Evolutionary conservation across 805 yeast species (phyloP).

Genomic region (Barnettozyma vustinii): DNA sequence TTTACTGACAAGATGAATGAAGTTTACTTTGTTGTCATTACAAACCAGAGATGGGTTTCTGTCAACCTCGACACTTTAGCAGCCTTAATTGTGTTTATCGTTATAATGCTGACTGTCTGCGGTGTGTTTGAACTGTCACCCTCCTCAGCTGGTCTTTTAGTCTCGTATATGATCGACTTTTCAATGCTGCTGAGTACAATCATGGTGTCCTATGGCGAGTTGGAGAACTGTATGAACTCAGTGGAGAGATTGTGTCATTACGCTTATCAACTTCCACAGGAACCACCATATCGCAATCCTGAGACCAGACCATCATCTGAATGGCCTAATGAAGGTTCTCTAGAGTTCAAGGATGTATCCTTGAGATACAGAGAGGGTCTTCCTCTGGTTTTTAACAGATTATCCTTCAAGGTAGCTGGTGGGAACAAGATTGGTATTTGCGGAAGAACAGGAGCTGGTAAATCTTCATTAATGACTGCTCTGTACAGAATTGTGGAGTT

Average conservation of each 20-base stretch:
- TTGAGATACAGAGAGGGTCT: slow-evolving; percentile 47
- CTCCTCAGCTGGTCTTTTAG: slow-evolving; percentile 59
- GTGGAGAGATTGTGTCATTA: slow-evolving; percentile 68
- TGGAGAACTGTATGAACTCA: slow-evolving; percentile 60
- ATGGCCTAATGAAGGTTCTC: slow-evolving; percentile 24
- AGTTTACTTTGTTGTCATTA: slow-evolving; percentile 52
- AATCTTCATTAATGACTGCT: slow-evolving; percentile 56
- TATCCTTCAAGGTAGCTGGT: slow-evolving; percentile 38
- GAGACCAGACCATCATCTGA: slow-evolving; percentile 23
- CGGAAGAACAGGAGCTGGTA: slow-evolving; percentile 68
- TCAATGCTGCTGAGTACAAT: slow-evolving; percentile 49
- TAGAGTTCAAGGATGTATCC: slow-evolving; percentile 42
- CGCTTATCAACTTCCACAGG: slow-evolving; percentile 58
- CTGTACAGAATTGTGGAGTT: slow-evolving; percentile 58
- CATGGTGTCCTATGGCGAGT: slow-evolving; percentile 56
- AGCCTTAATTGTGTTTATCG: slow-evolving; percentile 41
- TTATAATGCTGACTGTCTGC: slow-evolving; percentile 52
- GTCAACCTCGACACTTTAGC: slow-evolving; percentile 51
- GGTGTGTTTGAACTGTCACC: slow-evolving; percentile 53
- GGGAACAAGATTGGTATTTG: slow-evolving; percentile 58
- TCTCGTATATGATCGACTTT: slow-evolving; percentile 52
- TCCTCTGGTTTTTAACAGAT: slow-evolving; percentile 44
- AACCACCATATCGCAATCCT: slow-evolving; percentile 50
- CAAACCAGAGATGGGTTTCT: slow-evolving; percentile 67
- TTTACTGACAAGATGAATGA: slow-evolving; percentile 58